Evolutionary conservation across 108 stramenopile genomes (phyloP).

Genomic region (Pelagomonas calceolata): DNA sequence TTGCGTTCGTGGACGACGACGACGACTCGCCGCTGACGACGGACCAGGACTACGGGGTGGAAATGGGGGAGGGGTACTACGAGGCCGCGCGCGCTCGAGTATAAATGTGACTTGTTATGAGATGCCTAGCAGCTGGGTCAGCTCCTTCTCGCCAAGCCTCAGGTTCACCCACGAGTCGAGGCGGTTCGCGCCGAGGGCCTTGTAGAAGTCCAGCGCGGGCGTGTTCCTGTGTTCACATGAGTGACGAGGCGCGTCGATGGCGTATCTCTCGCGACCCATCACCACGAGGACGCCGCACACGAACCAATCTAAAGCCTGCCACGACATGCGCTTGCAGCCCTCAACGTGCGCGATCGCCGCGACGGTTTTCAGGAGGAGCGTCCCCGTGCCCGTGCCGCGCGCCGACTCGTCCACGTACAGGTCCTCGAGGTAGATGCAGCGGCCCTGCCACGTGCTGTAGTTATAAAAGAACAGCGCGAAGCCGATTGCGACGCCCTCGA

Average conservation of each 20-base stretch:
- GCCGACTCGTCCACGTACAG: conserved; percentile 39
- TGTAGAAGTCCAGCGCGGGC: conserved; percentile 41
- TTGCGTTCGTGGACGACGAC: no score
- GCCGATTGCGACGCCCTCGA: conserved; percentile 9
- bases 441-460: conserved; percentile 23
- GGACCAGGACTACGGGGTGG: no score
- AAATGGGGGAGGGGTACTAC: no score
- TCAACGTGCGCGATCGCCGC: conserved; percentile 21
- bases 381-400: conserved; percentile 40
- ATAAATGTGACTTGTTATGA: no score
- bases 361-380: conserved; percentile 32
- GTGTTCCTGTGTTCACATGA: no score
- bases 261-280: no score
- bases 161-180: conserved; percentile 27
- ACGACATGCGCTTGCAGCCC: conserved; percentile 30
- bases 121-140: conserved; percentile 3
- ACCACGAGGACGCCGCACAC: no score
- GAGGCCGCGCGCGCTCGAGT: no score
- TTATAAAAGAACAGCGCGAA: conserved; percentile 48
- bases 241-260: no score
- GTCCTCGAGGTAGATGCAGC: conserved; percentile 54
- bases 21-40: no score
- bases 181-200: conserved; percentile 35
- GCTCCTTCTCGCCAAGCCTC: conserved; percentile 21
- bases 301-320: conserved; percentile 54